Evolutionary conservation across 345 rosid genomes (phyloP).

Genomic region (Brassica cretica): DNA sequence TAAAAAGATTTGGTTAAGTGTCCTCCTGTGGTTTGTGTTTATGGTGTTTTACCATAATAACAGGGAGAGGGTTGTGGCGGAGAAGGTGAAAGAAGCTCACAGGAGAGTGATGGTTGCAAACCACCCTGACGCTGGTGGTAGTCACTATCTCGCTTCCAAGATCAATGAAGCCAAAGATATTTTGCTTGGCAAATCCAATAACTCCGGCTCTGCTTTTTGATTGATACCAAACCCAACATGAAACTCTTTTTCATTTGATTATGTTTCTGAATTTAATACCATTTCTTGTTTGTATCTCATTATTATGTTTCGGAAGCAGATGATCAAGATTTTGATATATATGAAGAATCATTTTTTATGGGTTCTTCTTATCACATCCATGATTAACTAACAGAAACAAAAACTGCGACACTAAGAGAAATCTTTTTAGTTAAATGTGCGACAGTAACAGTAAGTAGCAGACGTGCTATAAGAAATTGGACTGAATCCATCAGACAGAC

Average conservation of each 20-base stretch:
- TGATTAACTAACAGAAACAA: not conserved
- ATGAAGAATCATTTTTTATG: not conserved
- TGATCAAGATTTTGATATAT: conserved; percentile 2
- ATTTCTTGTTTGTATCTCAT: conserved; percentile 24
- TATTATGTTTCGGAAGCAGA: not conserved
- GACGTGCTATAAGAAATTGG: not conserved
- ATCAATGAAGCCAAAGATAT: conserved; percentile 89
- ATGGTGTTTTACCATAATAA: not conserved
- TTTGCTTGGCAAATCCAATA: conserved; percentile 69
- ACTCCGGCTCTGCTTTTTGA: conserved; percentile 73
- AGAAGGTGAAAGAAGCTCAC: conserved; percentile 86
- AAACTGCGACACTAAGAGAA: not conserved
- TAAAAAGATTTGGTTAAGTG: not conserved
- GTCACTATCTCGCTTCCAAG: conserved; percentile 88
- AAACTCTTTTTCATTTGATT: not conserved
- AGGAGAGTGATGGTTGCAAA: conserved; percentile 89
- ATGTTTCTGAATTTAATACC: not conserved
- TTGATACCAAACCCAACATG: not conserved
- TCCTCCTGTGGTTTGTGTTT: not conserved
- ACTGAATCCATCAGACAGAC: not conserved
- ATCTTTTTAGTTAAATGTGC: not conserved
- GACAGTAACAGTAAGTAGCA: not conserved
- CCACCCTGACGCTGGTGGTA: conserved; percentile 91
- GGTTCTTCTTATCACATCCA: not conserved
- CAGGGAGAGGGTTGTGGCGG: conserved; percentile 68